phyloP scores from a whole-genome alignment of 1,284 basidiomycete species.

The Gymnopus androsaceus region DNA sequence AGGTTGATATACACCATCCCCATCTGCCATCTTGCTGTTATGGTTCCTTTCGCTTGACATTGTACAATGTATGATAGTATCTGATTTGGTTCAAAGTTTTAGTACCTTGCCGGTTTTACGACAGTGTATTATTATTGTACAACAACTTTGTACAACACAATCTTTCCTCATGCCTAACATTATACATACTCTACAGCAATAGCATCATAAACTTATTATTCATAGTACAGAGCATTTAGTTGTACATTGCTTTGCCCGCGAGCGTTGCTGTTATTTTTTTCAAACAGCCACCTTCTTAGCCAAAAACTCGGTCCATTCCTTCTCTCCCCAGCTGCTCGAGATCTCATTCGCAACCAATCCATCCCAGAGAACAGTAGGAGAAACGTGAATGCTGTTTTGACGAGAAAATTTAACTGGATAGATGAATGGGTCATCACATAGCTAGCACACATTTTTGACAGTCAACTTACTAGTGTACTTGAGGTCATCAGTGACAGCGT shows the following conservation, averaged over 20 bases:
- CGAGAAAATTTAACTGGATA: slow-evolving; percentile 80
- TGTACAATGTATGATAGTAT: too few relatives aligned
- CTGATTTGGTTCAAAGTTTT: too few relatives aligned
- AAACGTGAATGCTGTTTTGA: slow-evolving; percentile 92
- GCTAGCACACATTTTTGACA: too few relatives aligned
- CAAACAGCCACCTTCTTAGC: slow-evolving; percentile 57
- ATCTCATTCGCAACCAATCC: slow-evolving; percentile 81
- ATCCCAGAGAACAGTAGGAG: slow-evolving; percentile 86
- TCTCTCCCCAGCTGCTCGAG: slow-evolving; percentile 81
- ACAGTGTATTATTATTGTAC: too few relatives aligned
- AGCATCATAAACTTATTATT: too few relatives aligned
- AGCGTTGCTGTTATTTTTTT: not conserved
- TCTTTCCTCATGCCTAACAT: not conserved
- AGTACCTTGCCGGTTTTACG: too few relatives aligned
- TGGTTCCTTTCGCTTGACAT: too few relatives aligned
- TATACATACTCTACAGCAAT: not conserved
- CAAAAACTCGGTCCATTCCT: slow-evolving; percentile 87
- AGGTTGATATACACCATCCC: slow-evolving; percentile 4
- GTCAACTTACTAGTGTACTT: slow-evolving; percentile 78
- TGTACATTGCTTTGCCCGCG: not conserved
- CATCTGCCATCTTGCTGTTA: not conserved
- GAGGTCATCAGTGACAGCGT: slow-evolving; percentile 77
- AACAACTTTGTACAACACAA: not conserved
- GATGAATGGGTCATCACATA: not conserved
- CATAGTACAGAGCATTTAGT: too few relatives aligned